A percentile compares a stretch with the other conserved stretches of the same genome.
Evolutionary conservation across 208 protist genomes (phyloP).

Genomic region (Wallacemonas collosoma): DNA sequence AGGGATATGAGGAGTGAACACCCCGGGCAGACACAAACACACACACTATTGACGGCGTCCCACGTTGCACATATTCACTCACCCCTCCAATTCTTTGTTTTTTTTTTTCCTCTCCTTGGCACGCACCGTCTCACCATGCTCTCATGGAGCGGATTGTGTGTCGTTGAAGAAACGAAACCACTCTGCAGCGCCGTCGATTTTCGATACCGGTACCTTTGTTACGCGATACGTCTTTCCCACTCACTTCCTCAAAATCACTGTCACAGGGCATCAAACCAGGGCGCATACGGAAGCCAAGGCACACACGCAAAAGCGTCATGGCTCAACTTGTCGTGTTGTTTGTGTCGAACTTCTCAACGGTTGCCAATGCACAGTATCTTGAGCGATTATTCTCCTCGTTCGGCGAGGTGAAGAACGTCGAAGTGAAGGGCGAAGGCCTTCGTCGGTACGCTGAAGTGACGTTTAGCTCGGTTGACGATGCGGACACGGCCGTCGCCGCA

Average conservation of each 20-base stretch:
- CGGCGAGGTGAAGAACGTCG: constrained; percentile 59
- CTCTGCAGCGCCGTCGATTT: background rate
- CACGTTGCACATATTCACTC: background rate
- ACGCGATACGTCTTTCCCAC: background rate
- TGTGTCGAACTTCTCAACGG: constrained; percentile 74
- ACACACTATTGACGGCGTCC: no score
- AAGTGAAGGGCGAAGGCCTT: constrained; percentile 56
- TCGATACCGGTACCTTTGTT: background rate
- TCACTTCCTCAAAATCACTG: no score
- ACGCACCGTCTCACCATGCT: no score
- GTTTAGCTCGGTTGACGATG: constrained; percentile 68
- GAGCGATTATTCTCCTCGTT: constrained; percentile 86
- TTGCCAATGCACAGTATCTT: constrained; percentile 79
- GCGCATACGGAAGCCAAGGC: no score
- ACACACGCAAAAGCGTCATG: background rate
- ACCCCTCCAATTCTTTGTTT: background rate
- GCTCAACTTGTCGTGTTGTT: constrained; percentile 50
- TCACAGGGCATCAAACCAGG: no score
- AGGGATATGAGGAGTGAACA: no score
- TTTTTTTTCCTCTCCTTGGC: no score
- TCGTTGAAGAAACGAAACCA: constrained; percentile 5
- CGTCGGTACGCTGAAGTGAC: constrained; percentile 74
- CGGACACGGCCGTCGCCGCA: constrained; percentile 76
- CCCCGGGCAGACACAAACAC: no score
- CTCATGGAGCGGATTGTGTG: background rate